phyloP scores from a whole-genome alignment of 495 filamentous ascomycete species.

The Neurospora sp. region DNA sequence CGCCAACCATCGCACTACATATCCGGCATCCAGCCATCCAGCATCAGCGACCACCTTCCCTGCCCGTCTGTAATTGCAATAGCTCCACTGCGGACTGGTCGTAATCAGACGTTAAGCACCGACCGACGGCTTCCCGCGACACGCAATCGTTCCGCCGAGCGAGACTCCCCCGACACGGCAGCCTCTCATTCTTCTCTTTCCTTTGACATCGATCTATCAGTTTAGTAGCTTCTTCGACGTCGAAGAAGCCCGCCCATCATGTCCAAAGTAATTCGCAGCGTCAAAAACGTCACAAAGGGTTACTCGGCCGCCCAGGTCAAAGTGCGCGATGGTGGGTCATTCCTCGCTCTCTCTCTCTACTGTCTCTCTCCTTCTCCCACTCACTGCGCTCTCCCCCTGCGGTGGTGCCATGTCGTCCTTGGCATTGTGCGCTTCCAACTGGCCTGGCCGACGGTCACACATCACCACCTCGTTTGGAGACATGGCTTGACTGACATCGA shows the following conservation, averaged over 20 bases:
- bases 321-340: slow-evolving; percentile 88
- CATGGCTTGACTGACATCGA: neutral
- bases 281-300: slow-evolving; percentile 99
- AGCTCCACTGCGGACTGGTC: neutral
- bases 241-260: slow-evolving; percentile 40
- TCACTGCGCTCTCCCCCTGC: neutral
- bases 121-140: neutral
- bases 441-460: slow-evolving; percentile 9
- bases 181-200: neutral
- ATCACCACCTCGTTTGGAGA: neutral
- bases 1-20: neutral
- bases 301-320: slow-evolving; percentile 97
- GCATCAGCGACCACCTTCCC: neutral
- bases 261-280: slow-evolving; percentile 95
- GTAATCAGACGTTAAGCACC: neutral
- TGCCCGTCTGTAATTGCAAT: neutral
- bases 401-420: neutral
- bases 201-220: neutral
- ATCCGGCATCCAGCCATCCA: neutral
- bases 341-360: neutral
- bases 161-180: neutral
- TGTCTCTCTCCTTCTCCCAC: neutral
- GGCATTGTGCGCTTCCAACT: neutral
- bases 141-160: neutral
- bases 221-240: neutral